Evolutionary conservation across 2,329 filamentous ascomycete genomes (phyloP).

Genomic region (Juglanconis juglandina): DNA sequence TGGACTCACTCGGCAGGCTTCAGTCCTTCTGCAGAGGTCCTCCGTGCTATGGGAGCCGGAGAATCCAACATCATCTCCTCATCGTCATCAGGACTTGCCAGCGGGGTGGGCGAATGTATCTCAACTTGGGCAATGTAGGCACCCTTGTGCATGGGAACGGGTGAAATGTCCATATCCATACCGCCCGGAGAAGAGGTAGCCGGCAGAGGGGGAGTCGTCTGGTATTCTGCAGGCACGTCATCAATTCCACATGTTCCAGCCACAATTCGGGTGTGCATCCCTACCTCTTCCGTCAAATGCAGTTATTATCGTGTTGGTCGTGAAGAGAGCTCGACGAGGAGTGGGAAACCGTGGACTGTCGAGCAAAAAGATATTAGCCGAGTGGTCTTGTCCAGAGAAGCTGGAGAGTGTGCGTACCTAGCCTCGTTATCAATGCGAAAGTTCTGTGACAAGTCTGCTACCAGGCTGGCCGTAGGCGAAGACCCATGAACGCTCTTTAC

Average conservation of each 20-base stretch:
- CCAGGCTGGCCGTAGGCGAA: slow-evolving; percentile 85
- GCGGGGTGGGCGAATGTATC: slow-evolving; percentile 69
- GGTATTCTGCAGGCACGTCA: slow-evolving; percentile 53
- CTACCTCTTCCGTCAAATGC: slow-evolving; percentile 57
- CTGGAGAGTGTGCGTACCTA: slow-evolving; percentile 59
- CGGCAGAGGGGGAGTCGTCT: slow-evolving; percentile 79
- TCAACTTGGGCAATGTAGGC: slow-evolving; percentile 64
- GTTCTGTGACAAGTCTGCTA: slow-evolving; percentile 93
- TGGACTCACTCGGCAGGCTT: slow-evolving; percentile 53
- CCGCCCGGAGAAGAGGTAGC: slow-evolving; percentile 79
- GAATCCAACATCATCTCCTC: slow-evolving; percentile 56
- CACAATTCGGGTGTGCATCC: slow-evolving; percentile 22
- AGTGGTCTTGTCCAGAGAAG: neutral
- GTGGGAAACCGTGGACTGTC: slow-evolving; percentile 76
- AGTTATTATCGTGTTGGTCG: slow-evolving; percentile 64
- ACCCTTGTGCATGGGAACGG: slow-evolving; percentile 76
- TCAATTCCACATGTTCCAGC: slow-evolving; percentile 21
- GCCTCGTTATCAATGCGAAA: slow-evolving; percentile 82
- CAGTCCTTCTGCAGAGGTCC: slow-evolving; percentile 45
- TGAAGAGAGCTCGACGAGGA: slow-evolving; percentile 81
- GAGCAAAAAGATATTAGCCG: slow-evolving; percentile 20
- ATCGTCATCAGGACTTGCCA: slow-evolving; percentile 41
- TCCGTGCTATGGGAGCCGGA: slow-evolving; percentile 47
- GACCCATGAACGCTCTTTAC: slow-evolving; percentile 75
- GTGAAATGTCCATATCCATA: slow-evolving; percentile 83